phyloP scores from a whole-genome alignment of 129 eudicot species.

The Flaveria robusta region DNA sequence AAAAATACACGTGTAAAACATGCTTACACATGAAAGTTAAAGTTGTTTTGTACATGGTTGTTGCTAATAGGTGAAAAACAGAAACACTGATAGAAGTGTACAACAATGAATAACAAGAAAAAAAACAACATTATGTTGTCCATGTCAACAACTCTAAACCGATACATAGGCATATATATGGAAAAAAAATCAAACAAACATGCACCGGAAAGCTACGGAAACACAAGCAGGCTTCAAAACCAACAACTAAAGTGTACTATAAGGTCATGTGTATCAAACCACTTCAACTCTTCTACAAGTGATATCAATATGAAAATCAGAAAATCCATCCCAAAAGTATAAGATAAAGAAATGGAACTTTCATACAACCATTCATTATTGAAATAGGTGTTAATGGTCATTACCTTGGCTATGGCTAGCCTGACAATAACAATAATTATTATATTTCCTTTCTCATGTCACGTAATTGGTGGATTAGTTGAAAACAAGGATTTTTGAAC shows the following conservation, averaged over 20 bases:
- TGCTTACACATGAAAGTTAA: constrained; percentile 17
- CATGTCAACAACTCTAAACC: not conserved
- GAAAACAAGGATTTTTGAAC: not conserved
- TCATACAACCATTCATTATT: constrained; percentile 13
- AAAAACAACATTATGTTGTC: not conserved
- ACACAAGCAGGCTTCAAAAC: not conserved
- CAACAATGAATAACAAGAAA: not conserved
- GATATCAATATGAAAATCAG: not conserved
- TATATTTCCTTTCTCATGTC: constrained; percentile 5
- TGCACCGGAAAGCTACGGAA: constrained; percentile 14
- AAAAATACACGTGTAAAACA: constrained; percentile 19
- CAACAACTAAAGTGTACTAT: not conserved
- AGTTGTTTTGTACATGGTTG: not conserved
- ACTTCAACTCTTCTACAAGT: not conserved
- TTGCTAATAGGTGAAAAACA: constrained; percentile 5
- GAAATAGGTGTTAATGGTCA: not conserved
- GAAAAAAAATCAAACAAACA: not conserved
- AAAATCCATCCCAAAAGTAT: constrained; percentile 3
- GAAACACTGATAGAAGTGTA: not conserved
- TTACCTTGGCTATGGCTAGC: constrained; percentile 3
- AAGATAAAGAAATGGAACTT: not conserved
- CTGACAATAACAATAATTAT: not conserved
- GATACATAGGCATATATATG: constrained; percentile 4
- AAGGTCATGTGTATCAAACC: not conserved
- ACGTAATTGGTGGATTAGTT: constrained; percentile 13